phyloP scores from a whole-genome alignment of 768 basidiomycete species.

The Boletus vinaceobasis region DNA sequence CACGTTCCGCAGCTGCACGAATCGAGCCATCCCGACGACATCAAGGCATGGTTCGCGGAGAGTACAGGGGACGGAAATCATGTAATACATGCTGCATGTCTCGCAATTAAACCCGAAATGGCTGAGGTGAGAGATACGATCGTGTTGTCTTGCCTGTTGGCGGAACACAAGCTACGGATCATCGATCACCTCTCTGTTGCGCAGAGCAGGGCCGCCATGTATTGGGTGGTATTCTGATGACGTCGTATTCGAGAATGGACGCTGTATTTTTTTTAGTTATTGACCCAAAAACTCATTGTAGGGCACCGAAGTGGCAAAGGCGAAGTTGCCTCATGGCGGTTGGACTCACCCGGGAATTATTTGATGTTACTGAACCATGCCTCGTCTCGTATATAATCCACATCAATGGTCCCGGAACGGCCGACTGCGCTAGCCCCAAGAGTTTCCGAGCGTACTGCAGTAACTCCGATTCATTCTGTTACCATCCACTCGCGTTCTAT shows the following conservation, averaged over 20 bases:
- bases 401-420: not conserved
- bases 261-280: not conserved
- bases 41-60: conserved; percentile 14
- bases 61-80: not conserved
- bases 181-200: not conserved
- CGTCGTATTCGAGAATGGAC: not conserved
- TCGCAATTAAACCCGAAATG: conserved; percentile 14
- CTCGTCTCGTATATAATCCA: not conserved
- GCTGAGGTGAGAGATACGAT: conserved; percentile 10
- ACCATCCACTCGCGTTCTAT: not conserved
- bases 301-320: not conserved
- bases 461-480: not conserved
- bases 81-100: not conserved
- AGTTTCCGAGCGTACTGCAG: not conserved
- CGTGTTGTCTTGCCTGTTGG: conserved; percentile 21
- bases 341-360: not conserved
- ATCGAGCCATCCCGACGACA: not conserved
- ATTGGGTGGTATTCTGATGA: not conserved
- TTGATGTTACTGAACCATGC: not conserved
- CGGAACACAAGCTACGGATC: conserved; percentile 8
- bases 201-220: not conserved
- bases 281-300: not conserved
- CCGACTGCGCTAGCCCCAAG: not conserved
- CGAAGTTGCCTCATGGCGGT: not conserved
- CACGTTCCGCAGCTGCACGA: conserved; percentile 9